Percentiles rank a stretch among this genome's conserved stretches.
These are phyloP conservation scores for Candida sanyiensis DNA, from an alignment of 805 yeast species.

Conservation along the genomic window DNA sequence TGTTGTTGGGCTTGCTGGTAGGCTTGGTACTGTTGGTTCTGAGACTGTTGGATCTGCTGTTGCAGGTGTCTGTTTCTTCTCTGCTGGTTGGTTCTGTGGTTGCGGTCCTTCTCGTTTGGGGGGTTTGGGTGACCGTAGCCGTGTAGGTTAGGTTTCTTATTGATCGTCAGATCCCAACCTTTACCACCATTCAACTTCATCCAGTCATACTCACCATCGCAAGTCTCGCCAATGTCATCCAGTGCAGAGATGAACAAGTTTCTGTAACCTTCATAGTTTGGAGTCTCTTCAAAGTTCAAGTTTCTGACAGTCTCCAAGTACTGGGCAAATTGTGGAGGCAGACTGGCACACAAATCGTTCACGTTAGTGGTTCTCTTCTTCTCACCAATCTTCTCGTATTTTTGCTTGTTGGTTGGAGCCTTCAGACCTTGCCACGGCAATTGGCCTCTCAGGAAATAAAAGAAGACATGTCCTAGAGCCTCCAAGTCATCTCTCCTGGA, in stretches of 20 bases:
- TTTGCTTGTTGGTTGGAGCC: conserved; percentile 79
- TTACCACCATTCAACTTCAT: conserved; percentile 71
- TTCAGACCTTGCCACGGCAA: conserved; percentile 90
- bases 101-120: conserved; percentile 27
- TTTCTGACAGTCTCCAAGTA: conserved; percentile 64
- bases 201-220: conserved; percentile 77
- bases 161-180: conserved; percentile 75
- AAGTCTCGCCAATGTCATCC: conserved; percentile 49
- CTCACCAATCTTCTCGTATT: conserved; percentile 80
- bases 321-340: conserved; percentile 71
- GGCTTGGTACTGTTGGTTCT: conserved; percentile 19
- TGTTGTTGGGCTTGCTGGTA: conserved; percentile 16
- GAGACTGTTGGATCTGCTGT: conserved; percentile 22
- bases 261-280: conserved; percentile 66
- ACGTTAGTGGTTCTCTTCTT: conserved; percentile 69
- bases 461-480: conserved; percentile 75
- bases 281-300: conserved; percentile 72
- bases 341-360: conserved; percentile 50
- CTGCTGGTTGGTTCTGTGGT: conserved; percentile 25
- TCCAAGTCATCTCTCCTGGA: conserved; percentile 80
- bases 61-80: conserved; percentile 26
- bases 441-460: conserved; percentile 71
- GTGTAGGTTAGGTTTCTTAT: conserved; percentile 73
- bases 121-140: conserved; percentile 77
- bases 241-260: conserved; percentile 55